Percentiles rank a stretch among this genome's conserved stretches.
phyloP scores from a whole-genome alignment of 495 filamentous ascomycete genomes.

The Talaromyces trachyspermus region DNA sequence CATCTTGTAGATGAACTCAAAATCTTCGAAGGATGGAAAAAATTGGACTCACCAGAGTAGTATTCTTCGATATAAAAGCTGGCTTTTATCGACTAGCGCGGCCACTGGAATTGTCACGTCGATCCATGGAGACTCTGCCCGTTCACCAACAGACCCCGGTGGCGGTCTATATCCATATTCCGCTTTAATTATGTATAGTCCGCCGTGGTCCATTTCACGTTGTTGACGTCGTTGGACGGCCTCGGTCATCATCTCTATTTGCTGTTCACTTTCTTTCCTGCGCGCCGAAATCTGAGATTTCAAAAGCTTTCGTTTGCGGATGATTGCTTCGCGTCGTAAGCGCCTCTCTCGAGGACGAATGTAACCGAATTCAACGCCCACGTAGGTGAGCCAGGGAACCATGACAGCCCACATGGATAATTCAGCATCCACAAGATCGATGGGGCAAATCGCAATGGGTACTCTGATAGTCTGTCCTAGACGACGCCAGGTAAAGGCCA shows the following conservation, averaged over 20 bases:
- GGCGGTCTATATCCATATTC: constrained; percentile 35
- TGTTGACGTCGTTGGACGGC: constrained; percentile 42
- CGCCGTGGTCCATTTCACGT: constrained; percentile 28
- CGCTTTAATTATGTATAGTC: constrained; percentile 33
- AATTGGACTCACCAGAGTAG: constrained; percentile 28
- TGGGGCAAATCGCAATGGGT: constrained; percentile 32
- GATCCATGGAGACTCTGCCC: constrained; percentile 21
- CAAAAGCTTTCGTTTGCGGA: constrained; percentile 31
- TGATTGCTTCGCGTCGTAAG: constrained; percentile 25
- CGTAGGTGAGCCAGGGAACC: constrained; percentile 42
- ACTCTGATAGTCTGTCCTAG: constrained; percentile 35
- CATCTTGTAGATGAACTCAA: no score
- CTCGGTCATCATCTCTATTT: constrained; percentile 44
- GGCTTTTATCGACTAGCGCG: constrained; percentile 38
- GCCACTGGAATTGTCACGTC: constrained; percentile 46
- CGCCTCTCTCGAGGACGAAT: constrained; percentile 33
- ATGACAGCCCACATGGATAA: constrained; percentile 33
- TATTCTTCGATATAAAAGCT: constrained; percentile 36
- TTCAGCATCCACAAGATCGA: constrained; percentile 27
- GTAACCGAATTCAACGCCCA: constrained; percentile 42
- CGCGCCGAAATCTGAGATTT: constrained; percentile 35
- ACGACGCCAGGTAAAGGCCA: constrained; percentile 35
- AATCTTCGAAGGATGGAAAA: not conserved
- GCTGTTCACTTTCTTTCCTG: constrained; percentile 41
- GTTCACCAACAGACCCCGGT: constrained; percentile 16